These are phyloP conservation scores for Neoboletus magnificus DNA, from an alignment of 768 basidiomycete genomes.

Conservation along the genomic window DNA sequence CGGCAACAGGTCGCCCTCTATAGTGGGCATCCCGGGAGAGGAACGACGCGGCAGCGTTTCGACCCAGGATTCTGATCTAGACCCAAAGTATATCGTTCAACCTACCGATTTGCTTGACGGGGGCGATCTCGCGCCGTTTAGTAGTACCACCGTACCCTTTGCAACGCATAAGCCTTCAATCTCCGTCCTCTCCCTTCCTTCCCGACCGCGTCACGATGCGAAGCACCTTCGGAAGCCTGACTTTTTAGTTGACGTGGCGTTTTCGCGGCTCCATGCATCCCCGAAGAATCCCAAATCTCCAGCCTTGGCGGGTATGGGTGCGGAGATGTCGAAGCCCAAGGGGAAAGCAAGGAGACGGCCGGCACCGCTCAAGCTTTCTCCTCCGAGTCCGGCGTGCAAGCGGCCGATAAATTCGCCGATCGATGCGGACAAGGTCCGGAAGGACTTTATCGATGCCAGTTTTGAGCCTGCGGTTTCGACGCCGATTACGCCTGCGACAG, in stretches of 20 bases:
- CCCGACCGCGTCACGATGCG: slow-evolving; percentile 34
- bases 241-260: slow-evolving; percentile 33
- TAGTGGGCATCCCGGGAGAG: slow-evolving; percentile 15
- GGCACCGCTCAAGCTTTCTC: slow-evolving; percentile 40
- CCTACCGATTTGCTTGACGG: slow-evolving; percentile 28
- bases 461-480: slow-evolving; percentile 33
- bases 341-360: slow-evolving; percentile 40
- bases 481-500: neutral
- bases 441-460: slow-evolving; percentile 44
- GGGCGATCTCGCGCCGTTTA: slow-evolving; percentile 37
- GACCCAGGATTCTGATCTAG: slow-evolving; percentile 52
- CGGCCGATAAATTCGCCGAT: slow-evolving; percentile 36
- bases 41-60: slow-evolving; percentile 46
- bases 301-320: slow-evolving; percentile 7
- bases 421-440: slow-evolving; percentile 34
- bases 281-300: slow-evolving; percentile 14
- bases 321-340: slow-evolving; percentile 9
- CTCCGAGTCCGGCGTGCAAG: slow-evolving; percentile 30
- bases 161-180: slow-evolving; percentile 29
- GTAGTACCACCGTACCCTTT: slow-evolving; percentile 24
- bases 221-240: slow-evolving; percentile 38
- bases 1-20: slow-evolving; percentile 21
- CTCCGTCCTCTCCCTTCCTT: slow-evolving; percentile 37
- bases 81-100: slow-evolving; percentile 47
- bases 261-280: slow-evolving; percentile 13